Evolutionary conservation across 2,329 filamentous ascomycete genomes (phyloP).

Genomic region (Talaromyces piceae): DNA sequence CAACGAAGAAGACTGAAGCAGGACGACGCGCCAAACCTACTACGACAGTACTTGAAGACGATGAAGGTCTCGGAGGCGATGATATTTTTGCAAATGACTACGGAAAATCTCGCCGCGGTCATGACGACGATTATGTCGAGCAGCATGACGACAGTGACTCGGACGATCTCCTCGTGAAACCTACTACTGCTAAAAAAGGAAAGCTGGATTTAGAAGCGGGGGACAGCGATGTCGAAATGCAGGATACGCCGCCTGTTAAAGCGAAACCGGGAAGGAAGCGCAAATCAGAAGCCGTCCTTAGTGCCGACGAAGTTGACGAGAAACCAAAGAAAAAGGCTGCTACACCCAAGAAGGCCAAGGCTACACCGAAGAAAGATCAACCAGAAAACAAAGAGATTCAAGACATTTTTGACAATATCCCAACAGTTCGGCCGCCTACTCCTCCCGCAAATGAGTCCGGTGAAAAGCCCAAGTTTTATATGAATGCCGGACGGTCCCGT

Average conservation of each 20-base stretch:
- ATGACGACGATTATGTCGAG: slow-evolving; percentile 58
- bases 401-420: slow-evolving; percentile 80
- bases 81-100: slow-evolving; percentile 75
- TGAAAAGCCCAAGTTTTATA: slow-evolving; percentile 67
- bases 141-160: slow-evolving; percentile 56
- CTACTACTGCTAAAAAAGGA: slow-evolving; percentile 46
- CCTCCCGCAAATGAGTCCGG: slow-evolving; percentile 63
- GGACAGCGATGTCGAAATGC: slow-evolving; percentile 47
- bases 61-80: slow-evolving; percentile 60
- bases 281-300: slow-evolving; percentile 49
- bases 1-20: slow-evolving; percentile 13
- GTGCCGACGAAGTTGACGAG: slow-evolving; percentile 49
- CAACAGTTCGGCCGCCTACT: slow-evolving; percentile 72
- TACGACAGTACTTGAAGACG: slow-evolving; percentile 51
- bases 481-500: slow-evolving; percentile 51
- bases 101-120: slow-evolving; percentile 55
- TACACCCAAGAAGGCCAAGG: slow-evolving; percentile 42
- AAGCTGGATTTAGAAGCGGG: slow-evolving; percentile 24
- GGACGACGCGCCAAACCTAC: slow-evolving; percentile 11
- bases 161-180: slow-evolving; percentile 56
- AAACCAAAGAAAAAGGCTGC: slow-evolving; percentile 37
- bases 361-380: slow-evolving; percentile 58
- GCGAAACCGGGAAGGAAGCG: slow-evolving; percentile 44
- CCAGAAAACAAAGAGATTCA: slow-evolving; percentile 66
- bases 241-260: slow-evolving; percentile 40